Evolutionary conservation across 495 filamentous ascomycete genomes (phyloP), one percentile per base, ranked within the genome.

Genomic region (Trichoderma gamsii): DNA sequence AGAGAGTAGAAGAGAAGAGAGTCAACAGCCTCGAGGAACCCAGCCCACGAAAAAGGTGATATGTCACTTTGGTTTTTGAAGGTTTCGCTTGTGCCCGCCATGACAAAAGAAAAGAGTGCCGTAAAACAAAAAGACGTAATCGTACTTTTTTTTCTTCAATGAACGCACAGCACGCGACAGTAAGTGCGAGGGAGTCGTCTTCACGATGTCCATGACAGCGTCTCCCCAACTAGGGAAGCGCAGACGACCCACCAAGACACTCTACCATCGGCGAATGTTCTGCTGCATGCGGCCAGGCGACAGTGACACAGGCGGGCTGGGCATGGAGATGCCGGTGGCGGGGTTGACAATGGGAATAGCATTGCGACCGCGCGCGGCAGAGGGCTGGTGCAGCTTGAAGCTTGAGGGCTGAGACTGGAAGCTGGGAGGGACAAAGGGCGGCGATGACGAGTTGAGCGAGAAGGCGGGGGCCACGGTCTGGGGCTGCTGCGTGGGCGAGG

Each of bases 261-360:
- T 74, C 74, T 84, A 86, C 83, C 83, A 85, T 56, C 84, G 80
- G 68, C 80, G 77, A 68, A 80, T 74, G 51, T 70, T 69, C 65
- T 81, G 88, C 82, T 93, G 90, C 89, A 94, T 90, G 82, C 92
- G 85, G 75, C 82, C 88, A 67, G 93, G 92, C 65, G 92, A 95
- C 73, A 97, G 90, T 68, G 92, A 96, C 64, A 86, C 90, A 3
- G 95, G 94, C 71, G 95, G 96, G 82, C 93, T 97, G 43, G 93
- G 86, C 79, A 97, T 84, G 71, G 86, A 87, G 79, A 94, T 86
- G 70, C 95, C 92, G 41, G 96, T 98, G 69, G 83, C 90, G 43
- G 95, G 95, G 84, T 99, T 97, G 80, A 99, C 89, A 76, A 99
- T 99, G 21, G 95, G 96, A 72, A 99, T 99, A 72, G 95, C 92